These are phyloP conservation scores for Aspergillus ochraceoroseus DNA, from an alignment of 2,329 filamentous ascomycete species.

Conservation along the genomic window DNA sequence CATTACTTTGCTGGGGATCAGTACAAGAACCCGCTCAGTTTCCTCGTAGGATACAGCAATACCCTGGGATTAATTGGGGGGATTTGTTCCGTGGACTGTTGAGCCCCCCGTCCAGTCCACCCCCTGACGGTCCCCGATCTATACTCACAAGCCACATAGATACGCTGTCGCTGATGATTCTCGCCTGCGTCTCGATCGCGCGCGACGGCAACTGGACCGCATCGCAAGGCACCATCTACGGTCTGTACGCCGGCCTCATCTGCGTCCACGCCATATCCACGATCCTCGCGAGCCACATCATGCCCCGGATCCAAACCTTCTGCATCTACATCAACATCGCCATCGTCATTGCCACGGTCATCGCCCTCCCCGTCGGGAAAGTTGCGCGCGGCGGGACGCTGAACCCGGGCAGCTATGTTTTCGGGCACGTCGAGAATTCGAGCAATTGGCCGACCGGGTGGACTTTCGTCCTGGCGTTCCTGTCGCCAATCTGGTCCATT, in stretches of 20 bases:
- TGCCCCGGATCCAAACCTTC: constrained; percentile 56
- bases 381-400: constrained; percentile 25
- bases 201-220: constrained; percentile 55
- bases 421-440: constrained; percentile 53
- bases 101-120: too few relatives aligned
- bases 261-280: constrained; percentile 53
- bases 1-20: constrained; percentile 55
- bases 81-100: constrained; percentile 58
- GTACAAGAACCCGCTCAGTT: constrained; percentile 55
- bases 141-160: constrained; percentile 13
- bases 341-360: constrained; percentile 53
- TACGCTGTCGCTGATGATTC: constrained; percentile 33
- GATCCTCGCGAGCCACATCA: constrained; percentile 51
- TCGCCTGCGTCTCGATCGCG: constrained; percentile 55
- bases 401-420: constrained; percentile 49
- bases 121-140: too few relatives aligned
- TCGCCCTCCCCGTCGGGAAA: constrained; percentile 53
- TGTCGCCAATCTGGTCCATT: constrained; percentile 58
- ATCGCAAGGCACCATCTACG: constrained; percentile 54
- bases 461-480: constrained; percentile 58
- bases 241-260: constrained; percentile 53
- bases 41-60: constrained; percentile 59
- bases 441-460: constrained; percentile 56
- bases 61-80: constrained; percentile 58
- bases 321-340: constrained; percentile 54